Conservation (phyloP, 345 rosid genomes). For the Combretum micranthum region DNA sequence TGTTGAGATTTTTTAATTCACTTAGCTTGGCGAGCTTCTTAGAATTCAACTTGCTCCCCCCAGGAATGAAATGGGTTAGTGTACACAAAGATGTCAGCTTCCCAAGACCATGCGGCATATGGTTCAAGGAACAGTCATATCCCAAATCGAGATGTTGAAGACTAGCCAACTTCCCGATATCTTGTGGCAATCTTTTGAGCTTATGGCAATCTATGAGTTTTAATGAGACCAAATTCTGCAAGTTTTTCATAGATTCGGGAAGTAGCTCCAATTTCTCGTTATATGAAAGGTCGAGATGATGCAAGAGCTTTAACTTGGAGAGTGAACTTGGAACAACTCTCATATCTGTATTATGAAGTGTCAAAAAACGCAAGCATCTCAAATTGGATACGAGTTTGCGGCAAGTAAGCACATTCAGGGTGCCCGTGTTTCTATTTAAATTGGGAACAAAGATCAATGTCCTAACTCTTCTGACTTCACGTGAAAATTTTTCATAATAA, state of each 20-base stretch:
- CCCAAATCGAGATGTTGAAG: slow-evolving; percentile 1
- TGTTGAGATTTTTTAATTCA: too few relatives aligned
- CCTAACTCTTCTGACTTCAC: too few relatives aligned
- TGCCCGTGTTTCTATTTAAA: too few relatives aligned
- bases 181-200: slow-evolving; percentile 6
- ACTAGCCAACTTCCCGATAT: slow-evolving; percentile 3
- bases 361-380: slow-evolving; percentile 6
- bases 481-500: too few relatives aligned
- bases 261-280: neutral
- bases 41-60: too few relatives aligned
- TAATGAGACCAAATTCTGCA: slow-evolving; percentile 15
- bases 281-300: slow-evolving; percentile 4
- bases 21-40: too few relatives aligned
- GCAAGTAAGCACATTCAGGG: too few relatives aligned
- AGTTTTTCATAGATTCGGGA: slow-evolving; percentile 6
- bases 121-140: neutral
- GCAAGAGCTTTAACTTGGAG: slow-evolving; percentile 13
- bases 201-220: neutral
- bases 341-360: neutral
- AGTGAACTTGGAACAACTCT: slow-evolving; percentile 8
- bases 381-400: slow-evolving; percentile 1
- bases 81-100: slow-evolving; percentile 14
- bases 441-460: too few relatives aligned
- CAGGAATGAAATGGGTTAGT: too few relatives aligned
- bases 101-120: slow-evolving; percentile 20